These are phyloP conservation scores for Lagenidium sp. DNA, from an alignment of 352 stramenopile species.

Conservation along the genomic window DNA sequence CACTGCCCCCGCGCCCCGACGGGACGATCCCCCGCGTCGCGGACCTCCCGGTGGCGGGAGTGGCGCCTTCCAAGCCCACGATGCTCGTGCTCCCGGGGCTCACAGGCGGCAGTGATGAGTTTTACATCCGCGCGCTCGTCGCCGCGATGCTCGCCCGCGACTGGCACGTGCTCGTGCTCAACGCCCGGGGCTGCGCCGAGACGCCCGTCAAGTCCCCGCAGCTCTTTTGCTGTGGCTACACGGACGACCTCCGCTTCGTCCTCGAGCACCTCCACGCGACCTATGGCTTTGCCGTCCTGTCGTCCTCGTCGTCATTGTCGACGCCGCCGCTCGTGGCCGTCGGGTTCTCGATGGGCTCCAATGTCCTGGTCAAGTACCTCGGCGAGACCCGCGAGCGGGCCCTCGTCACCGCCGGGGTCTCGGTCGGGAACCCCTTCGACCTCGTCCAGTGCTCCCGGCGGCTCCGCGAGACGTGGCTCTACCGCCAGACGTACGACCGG, in stretches of 20 bases:
- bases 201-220: conserved; percentile 42
- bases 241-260: conserved; percentile 48
- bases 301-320: too few species aligned
- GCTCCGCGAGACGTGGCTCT: conserved; percentile 31
- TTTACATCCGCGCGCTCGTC: conserved; percentile 54
- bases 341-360: conserved; percentile 66
- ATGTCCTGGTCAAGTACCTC: conserved; percentile 73
- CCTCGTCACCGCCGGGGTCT: conserved; percentile 36
- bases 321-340: conserved; percentile 32
- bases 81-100: conserved; percentile 49
- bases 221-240: conserved; percentile 69
- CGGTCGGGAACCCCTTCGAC: conserved; percentile 64
- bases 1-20: conserved; percentile 17
- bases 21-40: conserved; percentile 10
- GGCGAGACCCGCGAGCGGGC: conserved; percentile 32
- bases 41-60: conserved; percentile 19
- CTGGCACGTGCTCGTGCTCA: conserved; percentile 72
- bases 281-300: conserved; percentile 50
- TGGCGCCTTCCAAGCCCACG: too few species aligned
- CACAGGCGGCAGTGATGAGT: conserved; percentile 47
- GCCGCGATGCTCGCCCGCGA: conserved; percentile 20
- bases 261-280: conserved; percentile 19
- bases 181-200: conserved; percentile 53
- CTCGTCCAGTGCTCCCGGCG: conserved; percentile 37
- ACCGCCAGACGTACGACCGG: conserved; percentile 46